Evolutionary conservation across 176 grass and related monocot genomes (phyloP), one percentile per base, ranked within the genome.

Genomic region (Thinopyrum elongatum): DNA sequence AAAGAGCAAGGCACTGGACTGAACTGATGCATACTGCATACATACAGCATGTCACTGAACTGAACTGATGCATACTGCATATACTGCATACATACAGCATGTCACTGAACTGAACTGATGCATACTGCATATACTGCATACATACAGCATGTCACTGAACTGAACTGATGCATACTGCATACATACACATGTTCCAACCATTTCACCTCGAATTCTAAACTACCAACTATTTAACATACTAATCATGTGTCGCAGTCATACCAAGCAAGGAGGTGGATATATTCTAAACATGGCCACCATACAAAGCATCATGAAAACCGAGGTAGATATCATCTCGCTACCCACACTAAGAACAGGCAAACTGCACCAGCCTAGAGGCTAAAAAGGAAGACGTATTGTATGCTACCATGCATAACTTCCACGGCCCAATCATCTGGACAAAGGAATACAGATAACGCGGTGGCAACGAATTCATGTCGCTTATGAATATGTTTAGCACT

Each of bases 401-500:
- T 85, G 82, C 63, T 74, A 82, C 82, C 78, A 78, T 31, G 78
- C 86, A 85, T 41, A 81, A 16, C 67, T 30, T 78, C 89, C 60
- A 7, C 1, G 44, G 77, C 22, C 49, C 35, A 82, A 64, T 11
- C 10, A 74, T 13, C 25, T 23, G 81, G 62, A 69, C 72, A 57
- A 13, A 72, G 16, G 33, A 75, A 68, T 3, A 16, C 0, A 22
- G 4, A 67, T 41, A 76, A 35, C 82, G 70, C 30, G 4, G 64
- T n/a, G 62, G 77, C 90, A 85, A 88, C 77, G 38, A 58, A 85
- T 88, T 85, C 7, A 15, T 85, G 1, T 85, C 13, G 82, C 90
- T 91, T 85, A 88, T 85, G 82, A 85, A 81, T 85, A 82, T 85
- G 90, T 88, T 91, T 85, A 88, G 86, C 42, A 72, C 77, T 88